Evolutionary conservation across 1,139 yeast species (phyloP).

Genomic region (Eremothecium cymbalariae): DNA sequence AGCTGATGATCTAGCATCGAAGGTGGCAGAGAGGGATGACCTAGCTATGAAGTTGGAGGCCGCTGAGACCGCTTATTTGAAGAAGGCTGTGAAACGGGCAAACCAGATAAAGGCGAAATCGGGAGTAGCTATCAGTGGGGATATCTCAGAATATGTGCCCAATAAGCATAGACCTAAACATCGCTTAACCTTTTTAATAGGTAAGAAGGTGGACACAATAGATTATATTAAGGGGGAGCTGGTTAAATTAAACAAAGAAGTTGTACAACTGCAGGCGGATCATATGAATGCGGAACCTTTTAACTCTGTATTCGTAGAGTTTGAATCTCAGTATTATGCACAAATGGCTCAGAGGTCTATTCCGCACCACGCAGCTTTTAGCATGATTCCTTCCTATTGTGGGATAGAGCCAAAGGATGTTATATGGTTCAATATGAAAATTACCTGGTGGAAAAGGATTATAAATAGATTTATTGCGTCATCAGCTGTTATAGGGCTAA

Average conservation of each 20-base stretch:
- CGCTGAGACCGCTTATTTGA: constrained; percentile 56
- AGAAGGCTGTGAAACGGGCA: constrained; percentile 53
- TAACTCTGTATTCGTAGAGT: constrained; percentile 77
- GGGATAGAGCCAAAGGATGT: constrained; percentile 76
- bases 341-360: constrained; percentile 82
- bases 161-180: constrained; percentile 70
- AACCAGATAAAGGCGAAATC: constrained; percentile 42
- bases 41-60: constrained; percentile 59
- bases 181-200: constrained; percentile 55
- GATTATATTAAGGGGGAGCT: constrained; percentile 59
- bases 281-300: constrained; percentile 40
- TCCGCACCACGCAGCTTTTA: constrained; percentile 58
- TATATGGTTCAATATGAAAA: constrained; percentile 77
- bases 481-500: constrained; percentile 51
- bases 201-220: constrained; percentile 80
- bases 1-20: constrained; percentile 47
- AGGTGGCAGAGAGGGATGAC: constrained; percentile 53
- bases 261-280: constrained; percentile 50
- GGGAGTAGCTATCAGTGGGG: constrained; percentile 40
- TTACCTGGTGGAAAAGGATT: constrained; percentile 79
- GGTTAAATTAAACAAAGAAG: constrained; percentile 59
- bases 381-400: constrained; percentile 51
- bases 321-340: constrained; percentile 77
- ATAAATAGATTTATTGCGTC: constrained; percentile 51
- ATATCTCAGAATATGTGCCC: constrained; percentile 60